Evolutionary conservation across 345 rosid species (phyloP).

Genomic region (Eucalyptus leucophloia): DNA sequence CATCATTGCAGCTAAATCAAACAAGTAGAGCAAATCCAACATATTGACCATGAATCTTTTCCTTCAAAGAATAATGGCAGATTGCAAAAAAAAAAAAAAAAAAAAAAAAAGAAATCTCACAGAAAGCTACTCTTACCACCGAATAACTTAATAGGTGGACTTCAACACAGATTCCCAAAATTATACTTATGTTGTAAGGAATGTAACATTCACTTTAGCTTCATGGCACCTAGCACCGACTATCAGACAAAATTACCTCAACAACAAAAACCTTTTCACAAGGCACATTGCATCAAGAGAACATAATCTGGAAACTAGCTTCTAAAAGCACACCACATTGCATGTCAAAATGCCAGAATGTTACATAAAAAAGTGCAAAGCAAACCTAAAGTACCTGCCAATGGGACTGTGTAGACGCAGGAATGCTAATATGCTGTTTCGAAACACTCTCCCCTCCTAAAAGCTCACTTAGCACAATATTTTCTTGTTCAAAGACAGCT

Average conservation of each 20-base stretch:
- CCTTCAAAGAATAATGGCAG: not conserved
- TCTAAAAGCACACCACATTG: not conserved
- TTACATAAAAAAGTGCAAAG: not conserved
- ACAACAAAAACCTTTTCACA: not conserved
- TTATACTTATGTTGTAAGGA: not conserved
- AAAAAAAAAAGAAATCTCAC: not conserved
- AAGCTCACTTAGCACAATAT: slow-evolving; percentile 12
- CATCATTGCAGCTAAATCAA: not conserved
- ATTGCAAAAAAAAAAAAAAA: not conserved
- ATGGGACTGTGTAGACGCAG: slow-evolving; percentile 32
- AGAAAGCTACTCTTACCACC: not conserved
- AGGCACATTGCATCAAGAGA: not conserved
- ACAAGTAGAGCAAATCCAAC: not conserved
- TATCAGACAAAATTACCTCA: not conserved
- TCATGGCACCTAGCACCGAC: not conserved
- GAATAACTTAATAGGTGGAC: not conserved
- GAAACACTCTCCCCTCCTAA: slow-evolving; percentile 10
- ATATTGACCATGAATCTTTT: not conserved
- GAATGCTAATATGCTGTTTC: slow-evolving; percentile 21
- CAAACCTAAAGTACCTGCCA: slow-evolving; percentile 48
- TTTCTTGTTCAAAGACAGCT: slow-evolving; percentile 9
- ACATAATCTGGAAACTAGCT: not conserved
- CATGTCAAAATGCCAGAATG: not conserved
- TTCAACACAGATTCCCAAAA: not conserved
- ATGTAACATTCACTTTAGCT: not conserved